Evolutionary conservation across 2,329 filamentous ascomycete genomes (phyloP).

Genomic region (Rutstroemia sp.): DNA sequence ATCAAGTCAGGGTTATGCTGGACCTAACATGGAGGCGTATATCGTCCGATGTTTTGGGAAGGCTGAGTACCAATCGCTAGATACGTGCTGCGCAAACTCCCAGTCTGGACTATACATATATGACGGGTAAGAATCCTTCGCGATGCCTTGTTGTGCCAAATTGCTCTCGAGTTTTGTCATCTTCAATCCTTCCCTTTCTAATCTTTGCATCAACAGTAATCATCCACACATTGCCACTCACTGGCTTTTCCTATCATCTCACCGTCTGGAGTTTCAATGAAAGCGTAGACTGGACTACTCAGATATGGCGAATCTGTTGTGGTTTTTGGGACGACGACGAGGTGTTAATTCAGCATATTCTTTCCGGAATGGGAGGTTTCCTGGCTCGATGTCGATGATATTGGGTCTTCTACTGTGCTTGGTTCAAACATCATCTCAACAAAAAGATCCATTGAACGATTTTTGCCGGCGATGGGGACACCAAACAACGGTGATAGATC

Average conservation of each 20-base stretch:
- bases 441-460: constrained; percentile 43
- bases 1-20: constrained; percentile 3
- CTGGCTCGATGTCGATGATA: constrained; percentile 12
- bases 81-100: not conserved
- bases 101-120: constrained; percentile 6
- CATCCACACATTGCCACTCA: constrained; percentile 4
- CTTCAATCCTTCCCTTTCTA: constrained; percentile 2
- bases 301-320: constrained; percentile 4
- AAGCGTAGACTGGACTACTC: not conserved
- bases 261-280: not conserved
- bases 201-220: not conserved
- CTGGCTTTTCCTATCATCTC: not conserved
- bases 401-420: constrained; percentile 12
- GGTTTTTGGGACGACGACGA: not conserved
- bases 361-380: not conserved
- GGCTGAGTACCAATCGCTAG: constrained; percentile 7
- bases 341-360: not conserved
- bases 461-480: constrained; percentile 51
- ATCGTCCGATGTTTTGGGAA: not conserved
- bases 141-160: not conserved
- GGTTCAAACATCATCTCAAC: constrained; percentile 17
- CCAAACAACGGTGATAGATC: constrained; percentile 52
- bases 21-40: not conserved
- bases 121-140: constrained; percentile 1
- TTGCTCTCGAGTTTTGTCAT: constrained; percentile 3